Evolutionary conservation across 805 yeast genomes (phyloP).

Genomic region (Danielozyma ontarioensis): DNA sequence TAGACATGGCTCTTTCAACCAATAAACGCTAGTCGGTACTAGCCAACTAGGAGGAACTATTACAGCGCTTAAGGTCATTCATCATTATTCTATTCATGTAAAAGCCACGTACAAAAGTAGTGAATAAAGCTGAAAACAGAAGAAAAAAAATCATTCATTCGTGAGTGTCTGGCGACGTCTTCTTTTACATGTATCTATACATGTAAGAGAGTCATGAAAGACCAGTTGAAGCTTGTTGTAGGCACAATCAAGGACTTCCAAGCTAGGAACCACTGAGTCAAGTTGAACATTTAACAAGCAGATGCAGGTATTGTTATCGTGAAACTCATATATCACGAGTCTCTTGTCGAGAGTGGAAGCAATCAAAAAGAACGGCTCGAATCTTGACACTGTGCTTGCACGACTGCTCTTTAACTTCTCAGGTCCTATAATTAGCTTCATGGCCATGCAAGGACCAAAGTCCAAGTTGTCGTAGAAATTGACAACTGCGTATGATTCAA

Average conservation of each 20-base stretch:
- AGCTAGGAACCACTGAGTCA: slow-evolving; percentile 10
- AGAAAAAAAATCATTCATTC: no score
- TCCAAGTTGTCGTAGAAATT: slow-evolving; percentile 16
- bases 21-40: no score
- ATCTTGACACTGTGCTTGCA: slow-evolving; percentile 4
- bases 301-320: slow-evolving; percentile 12
- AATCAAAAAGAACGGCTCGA: slow-evolving; percentile 19
- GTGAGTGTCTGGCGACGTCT: no score
- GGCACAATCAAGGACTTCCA: slow-evolving; percentile 1
- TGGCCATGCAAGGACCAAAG: slow-evolving; percentile 16
- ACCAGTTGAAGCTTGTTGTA: slow-evolving; percentile 1
- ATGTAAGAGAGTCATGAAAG: slow-evolving; percentile 1
- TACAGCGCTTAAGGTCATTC: no score
- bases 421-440: slow-evolving; percentile 10
- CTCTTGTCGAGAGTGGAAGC: slow-evolving; percentile 17
- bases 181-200: no score
- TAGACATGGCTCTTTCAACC: no score
- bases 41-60: no score
- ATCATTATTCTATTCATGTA: no score
- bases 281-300: slow-evolving; percentile 10
- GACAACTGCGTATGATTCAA: slow-evolving; percentile 9
- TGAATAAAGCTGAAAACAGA: no score
- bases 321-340: slow-evolving; percentile 17
- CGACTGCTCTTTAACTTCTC: slow-evolving; percentile 1
- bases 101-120: no score